Evolutionary conservation across 139 green algal species (phyloP).

Genomic region (Microglena sp.): DNA sequence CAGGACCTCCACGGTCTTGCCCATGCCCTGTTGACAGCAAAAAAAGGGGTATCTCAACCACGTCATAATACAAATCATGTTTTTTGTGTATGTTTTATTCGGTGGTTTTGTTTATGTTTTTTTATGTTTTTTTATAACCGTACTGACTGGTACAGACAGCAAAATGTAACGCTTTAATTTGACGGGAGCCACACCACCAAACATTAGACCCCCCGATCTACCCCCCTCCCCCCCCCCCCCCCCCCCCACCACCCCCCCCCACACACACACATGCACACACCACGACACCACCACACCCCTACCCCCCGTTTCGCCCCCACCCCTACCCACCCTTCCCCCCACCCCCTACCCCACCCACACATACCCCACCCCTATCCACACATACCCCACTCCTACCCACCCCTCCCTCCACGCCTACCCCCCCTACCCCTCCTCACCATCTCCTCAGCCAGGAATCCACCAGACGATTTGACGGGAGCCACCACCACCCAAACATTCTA

Average conservation of each 20-base stretch:
- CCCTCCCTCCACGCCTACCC: no score
- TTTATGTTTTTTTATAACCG: neutral
- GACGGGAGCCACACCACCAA: neutral
- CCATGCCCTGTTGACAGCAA: no score
- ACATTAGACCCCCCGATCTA: no score
- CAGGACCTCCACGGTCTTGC: conserved; percentile 60
- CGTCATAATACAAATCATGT: no score
- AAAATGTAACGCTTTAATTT: neutral
- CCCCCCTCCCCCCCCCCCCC: no score
- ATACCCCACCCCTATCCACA: neutral
- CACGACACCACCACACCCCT: neutral
- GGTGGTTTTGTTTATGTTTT: neutral
- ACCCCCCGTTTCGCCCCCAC: neutral
- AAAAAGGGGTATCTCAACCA: no score
- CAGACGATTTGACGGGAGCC: neutral
- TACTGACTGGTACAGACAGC: neutral
- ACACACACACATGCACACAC: neutral
- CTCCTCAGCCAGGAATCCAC: conserved; percentile 9
- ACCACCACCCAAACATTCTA: no score
- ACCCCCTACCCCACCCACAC: neutral
- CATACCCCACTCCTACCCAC: no score
- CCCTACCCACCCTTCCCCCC: neutral
- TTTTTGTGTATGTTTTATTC: neutral
- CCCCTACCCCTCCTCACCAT: no score
- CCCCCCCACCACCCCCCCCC: neutral